These are phyloP conservation scores for Botrytis aclada DNA, from an alignment of 2,329 filamentous ascomycete genomes.

Conservation along the genomic window DNA sequence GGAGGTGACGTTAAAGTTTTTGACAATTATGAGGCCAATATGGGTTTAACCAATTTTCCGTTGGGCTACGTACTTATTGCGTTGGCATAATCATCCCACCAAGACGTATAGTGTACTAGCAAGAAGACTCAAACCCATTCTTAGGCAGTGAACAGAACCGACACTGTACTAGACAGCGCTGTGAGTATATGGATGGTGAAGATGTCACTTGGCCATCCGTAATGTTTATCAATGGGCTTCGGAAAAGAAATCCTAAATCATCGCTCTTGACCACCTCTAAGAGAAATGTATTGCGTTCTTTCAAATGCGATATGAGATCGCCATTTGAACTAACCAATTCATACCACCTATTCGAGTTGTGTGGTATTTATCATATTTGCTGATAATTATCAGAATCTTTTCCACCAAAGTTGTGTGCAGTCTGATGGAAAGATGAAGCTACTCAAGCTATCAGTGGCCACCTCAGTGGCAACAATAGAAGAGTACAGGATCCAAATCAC, in stretches of 20 bases:
- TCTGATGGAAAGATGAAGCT: not conserved
- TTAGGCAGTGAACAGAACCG: no score
- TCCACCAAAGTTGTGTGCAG: not conserved
- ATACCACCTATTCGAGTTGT: not conserved
- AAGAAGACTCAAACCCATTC: not conserved
- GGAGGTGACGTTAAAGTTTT: rapidly evolving
- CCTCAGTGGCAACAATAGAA: not conserved
- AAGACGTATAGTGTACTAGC: no score
- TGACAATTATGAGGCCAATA: not conserved
- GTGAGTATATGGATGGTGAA: not conserved
- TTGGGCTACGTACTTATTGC: no score
- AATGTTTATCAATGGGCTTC: not conserved
- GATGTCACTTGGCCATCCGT: not conserved
- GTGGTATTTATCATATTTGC: not conserved
- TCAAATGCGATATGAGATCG: not conserved
- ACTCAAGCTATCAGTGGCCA: not conserved
- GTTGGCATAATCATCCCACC: not conserved
- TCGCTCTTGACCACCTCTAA: not conserved
- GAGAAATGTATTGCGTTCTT: not conserved
- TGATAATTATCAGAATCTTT: not conserved
- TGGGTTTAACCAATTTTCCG: not conserved
- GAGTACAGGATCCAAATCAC: not conserved
- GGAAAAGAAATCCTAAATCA: not conserved
- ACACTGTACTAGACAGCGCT: not conserved
- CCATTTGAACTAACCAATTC: rapidly evolving